Conservation (phyloP, 495 filamentous ascomycete genomes). For the Penicillium mononematosum region DNA sequence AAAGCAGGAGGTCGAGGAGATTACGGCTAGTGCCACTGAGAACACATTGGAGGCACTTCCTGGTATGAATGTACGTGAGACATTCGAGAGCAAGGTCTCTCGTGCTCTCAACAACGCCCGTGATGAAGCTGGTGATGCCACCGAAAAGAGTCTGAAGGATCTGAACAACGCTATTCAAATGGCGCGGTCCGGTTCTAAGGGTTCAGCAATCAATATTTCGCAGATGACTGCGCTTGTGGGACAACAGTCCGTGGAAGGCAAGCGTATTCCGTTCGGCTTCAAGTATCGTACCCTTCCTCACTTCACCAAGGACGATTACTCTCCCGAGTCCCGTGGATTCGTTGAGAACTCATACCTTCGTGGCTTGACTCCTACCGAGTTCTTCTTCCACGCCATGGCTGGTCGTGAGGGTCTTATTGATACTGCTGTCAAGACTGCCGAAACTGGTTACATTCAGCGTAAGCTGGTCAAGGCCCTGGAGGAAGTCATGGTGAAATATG, state of each 20-base stretch:
- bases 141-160: constrained; percentile 89
- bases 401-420: constrained; percentile 99
- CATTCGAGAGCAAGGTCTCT: constrained; percentile 93
- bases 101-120: constrained; percentile 91
- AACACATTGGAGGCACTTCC: constrained; percentile 85
- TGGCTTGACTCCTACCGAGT: constrained; percentile 91
- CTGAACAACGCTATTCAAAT: constrained; percentile 94
- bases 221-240: constrained; percentile 98
- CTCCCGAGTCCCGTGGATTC: constrained; percentile 93
- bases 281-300: constrained; percentile 96
- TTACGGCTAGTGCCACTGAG: constrained; percentile 74
- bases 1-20: constrained; percentile 72
- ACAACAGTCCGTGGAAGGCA: constrained; percentile 96
- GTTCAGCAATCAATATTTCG: constrained; percentile 97
- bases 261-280: constrained; percentile 99
- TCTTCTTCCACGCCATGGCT: constrained; percentile 99
- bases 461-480: constrained; percentile 97
- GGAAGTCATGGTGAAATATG: constrained; percentile 96
- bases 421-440: constrained; percentile 98
- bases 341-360: constrained; percentile 99
- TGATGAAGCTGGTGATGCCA: constrained; percentile 90
- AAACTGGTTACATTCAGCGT: constrained; percentile 98
- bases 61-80: constrained; percentile 97
- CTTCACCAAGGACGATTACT: constrained; percentile 99
- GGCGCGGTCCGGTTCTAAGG: constrained; percentile 95